These are phyloP conservation scores for Spirogloea muscicola DNA, from an alignment of 139 green algal genomes.

Conservation along the genomic window DNA sequence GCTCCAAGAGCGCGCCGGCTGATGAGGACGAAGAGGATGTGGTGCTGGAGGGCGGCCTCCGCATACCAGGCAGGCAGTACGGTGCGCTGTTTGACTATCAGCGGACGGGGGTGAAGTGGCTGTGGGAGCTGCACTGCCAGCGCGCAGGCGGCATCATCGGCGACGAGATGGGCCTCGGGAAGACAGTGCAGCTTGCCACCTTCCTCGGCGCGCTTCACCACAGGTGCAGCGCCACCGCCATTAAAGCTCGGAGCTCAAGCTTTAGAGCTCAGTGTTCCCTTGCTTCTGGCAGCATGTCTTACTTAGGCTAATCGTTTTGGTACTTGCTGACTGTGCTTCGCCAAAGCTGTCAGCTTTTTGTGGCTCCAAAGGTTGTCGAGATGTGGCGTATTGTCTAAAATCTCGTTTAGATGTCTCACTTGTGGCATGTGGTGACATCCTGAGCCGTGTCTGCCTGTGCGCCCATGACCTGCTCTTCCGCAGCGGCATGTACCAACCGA, in stretches of 20 bases:
- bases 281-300: no score
- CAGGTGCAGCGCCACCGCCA: no score
- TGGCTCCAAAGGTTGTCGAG: no score
- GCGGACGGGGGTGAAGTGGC: conserved; percentile 87
- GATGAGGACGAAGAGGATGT: no score
- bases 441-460: conserved; percentile 75
- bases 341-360: no score
- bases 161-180: conserved; percentile 92
- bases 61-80: conserved; percentile 54
- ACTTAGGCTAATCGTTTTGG: no score
- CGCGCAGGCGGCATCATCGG: conserved; percentile 83
- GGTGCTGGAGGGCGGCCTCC: conserved; percentile 39
- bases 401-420: neutral
- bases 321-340: no score
- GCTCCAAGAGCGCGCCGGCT: no score
- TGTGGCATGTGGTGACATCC: neutral
- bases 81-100: conserved; percentile 88
- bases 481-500: conserved; percentile 65
- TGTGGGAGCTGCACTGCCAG: conserved; percentile 97
- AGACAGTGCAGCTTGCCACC: conserved; percentile 64
- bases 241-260: no score
- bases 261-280: no score
- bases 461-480: no score
- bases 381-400: no score
- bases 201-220: conserved; percentile 36